Evolutionary conservation across 345 rosid species (phyloP).

Genomic region (Eutrema japonicum): DNA sequence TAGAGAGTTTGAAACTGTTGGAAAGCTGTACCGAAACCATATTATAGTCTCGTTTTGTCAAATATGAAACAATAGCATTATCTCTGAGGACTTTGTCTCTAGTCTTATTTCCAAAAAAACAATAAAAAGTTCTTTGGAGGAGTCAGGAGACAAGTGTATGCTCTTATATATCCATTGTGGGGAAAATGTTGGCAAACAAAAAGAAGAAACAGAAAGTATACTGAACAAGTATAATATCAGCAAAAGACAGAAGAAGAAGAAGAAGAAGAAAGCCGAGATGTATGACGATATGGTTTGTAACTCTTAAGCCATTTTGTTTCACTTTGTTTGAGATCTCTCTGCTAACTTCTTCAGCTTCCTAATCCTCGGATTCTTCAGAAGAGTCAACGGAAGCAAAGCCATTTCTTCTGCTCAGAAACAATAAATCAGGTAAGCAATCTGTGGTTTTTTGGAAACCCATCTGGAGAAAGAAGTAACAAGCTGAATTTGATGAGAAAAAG

Average conservation of each 20-base stretch:
- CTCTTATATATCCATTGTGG: slow-evolving; percentile 29
- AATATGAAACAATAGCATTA: slow-evolving; percentile 2
- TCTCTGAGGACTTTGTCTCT: background rate
- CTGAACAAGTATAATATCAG: slow-evolving; percentile 29
- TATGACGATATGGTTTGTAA: slow-evolving; percentile 15
- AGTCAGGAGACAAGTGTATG: slow-evolving; percentile 10
- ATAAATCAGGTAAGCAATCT: slow-evolving; percentile 31
- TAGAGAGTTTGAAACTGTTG: background rate
- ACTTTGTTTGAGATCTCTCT: slow-evolving; percentile 34
- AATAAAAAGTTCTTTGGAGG: slow-evolving; percentile 23
- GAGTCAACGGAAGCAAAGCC: slow-evolving; percentile 43
- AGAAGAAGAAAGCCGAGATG: slow-evolving; percentile 8
- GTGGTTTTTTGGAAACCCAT: background rate
- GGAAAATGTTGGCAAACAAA: slow-evolving; percentile 27
- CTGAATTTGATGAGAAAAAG: background rate
- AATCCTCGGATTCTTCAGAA: background rate
- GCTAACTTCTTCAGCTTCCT: slow-evolving; percentile 22
- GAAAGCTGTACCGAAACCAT: slow-evolving; percentile 13
- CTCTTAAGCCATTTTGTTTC: slow-evolving; percentile 12
- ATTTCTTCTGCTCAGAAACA: slow-evolving; percentile 42
- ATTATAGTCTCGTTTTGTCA: background rate
- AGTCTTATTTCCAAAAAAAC: slow-evolving; percentile 16
- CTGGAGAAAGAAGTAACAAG: background rate
- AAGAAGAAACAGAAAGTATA: slow-evolving; percentile 23
- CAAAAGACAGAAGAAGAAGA: slow-evolving; percentile 29